Evolutionary conservation across 2,329 filamentous ascomycete genomes (phyloP).

Genomic region (Colletotrichum musicola): DNA sequence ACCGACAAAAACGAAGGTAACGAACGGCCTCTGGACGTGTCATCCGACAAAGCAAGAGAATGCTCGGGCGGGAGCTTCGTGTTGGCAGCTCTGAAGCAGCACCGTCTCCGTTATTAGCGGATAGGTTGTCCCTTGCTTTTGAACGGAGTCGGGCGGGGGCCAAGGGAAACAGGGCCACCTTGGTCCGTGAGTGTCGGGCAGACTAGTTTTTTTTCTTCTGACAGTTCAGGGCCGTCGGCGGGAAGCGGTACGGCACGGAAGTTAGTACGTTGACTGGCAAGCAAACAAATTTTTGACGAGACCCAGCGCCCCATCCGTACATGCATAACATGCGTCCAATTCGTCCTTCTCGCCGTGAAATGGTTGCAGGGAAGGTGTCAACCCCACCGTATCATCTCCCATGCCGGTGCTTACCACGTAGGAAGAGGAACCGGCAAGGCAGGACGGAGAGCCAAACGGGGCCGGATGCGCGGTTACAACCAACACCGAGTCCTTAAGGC

Average conservation of each 20-base stretch:
- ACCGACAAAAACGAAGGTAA: neutral
- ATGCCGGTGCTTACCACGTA: neutral
- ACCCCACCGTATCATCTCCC: conserved; percentile 7
- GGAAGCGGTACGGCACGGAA: conserved; percentile 40
- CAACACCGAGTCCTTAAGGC: neutral
- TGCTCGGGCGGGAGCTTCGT: conserved; percentile 4
- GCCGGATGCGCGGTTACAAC: neutral
- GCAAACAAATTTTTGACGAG: conserved; percentile 33
- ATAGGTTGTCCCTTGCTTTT: conserved; percentile 24
- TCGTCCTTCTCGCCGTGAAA: conserved; percentile 1
- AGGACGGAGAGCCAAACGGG: neutral
- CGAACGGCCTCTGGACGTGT: neutral
- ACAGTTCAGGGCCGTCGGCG: conserved; percentile 30
- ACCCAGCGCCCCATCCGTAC: conserved; percentile 20
- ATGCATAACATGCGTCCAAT: conserved; percentile 14
- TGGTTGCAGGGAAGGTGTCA: conserved; percentile 5
- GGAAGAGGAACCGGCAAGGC: neutral
- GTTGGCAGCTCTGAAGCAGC: conserved; percentile 3
- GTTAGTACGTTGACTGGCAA: conserved; percentile 36
- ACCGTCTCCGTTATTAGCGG: conserved; percentile 18
- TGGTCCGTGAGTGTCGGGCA: conserved; percentile 16
- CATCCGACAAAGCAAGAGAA: neutral
- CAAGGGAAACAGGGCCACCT: conserved; percentile 7
- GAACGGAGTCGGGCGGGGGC: conserved; percentile 25
- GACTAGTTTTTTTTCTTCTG: neutral